Conservation (phyloP, 176 grass and related monocot genomes). For the Typha latifolia region DNA sequence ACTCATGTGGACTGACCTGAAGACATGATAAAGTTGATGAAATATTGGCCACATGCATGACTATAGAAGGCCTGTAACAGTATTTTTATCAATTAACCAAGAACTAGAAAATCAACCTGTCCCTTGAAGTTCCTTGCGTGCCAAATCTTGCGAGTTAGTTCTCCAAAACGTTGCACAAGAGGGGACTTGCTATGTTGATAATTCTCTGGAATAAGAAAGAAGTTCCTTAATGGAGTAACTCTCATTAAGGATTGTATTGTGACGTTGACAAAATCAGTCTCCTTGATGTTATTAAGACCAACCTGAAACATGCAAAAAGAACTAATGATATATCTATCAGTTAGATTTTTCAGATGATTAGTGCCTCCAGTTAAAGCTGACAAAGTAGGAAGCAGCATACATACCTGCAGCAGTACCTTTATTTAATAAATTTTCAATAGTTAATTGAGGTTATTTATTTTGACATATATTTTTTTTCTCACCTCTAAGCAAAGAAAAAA, state of each 20-base stretch:
- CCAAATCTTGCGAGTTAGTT: constrained; percentile 95
- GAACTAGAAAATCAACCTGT: constrained; percentile 42
- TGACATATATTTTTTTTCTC: not conserved
- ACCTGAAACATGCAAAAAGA: constrained; percentile 44
- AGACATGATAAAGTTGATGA: not conserved
- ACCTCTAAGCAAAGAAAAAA: not conserved
- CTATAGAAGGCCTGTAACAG: too few relatives aligned
- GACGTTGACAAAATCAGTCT: constrained; percentile 97
- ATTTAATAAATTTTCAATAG: not conserved
- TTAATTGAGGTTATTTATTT: not conserved
- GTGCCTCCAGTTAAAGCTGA: too few relatives aligned
- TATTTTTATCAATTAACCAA: not conserved
- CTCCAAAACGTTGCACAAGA: constrained; percentile 90
- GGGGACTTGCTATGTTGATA: constrained; percentile 85
- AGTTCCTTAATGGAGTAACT: constrained; percentile 92
- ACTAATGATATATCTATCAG: constrained; percentile 3
- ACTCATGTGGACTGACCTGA: constrained; percentile 97
- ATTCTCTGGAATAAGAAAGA: constrained; percentile 97
- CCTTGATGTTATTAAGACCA: constrained; percentile 99
- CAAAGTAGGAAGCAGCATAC: too few relatives aligned
- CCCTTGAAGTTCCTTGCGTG: constrained; percentile 98
- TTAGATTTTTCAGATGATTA: too few relatives aligned
- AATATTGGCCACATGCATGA: too few relatives aligned
- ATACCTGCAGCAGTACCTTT: too few relatives aligned
- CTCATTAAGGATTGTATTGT: constrained; percentile 98